Evolutionary conservation across 352 stramenopile genomes (phyloP), one percentile per base, ranked within the genome.

Genomic region (Phytophthora macrochlamydospora): DNA sequence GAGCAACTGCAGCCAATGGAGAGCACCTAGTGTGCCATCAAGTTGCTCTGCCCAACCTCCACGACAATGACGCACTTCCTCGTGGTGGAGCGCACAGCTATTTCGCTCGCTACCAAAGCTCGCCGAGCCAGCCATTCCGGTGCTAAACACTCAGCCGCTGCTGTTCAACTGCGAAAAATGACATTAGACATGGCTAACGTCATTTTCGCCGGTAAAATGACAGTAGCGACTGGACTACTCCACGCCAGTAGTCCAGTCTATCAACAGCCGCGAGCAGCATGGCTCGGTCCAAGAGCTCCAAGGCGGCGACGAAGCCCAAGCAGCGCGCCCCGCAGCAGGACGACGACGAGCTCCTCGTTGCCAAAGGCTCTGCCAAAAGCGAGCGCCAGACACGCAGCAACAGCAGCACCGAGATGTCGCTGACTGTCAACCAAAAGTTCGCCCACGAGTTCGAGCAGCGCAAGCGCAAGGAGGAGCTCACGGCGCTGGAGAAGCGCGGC

Each of bases 401-500:
- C 18, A 52, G 48, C 7, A 69, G 71, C 32, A 51, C 31, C 1
- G 58, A 76, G 2, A 67, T 79, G n/a, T 62, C 87, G 69, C 78
- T 95, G 9, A 78, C 78, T 37, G 83, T 96, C 54, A 96, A 96
- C 62, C 60, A 79, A 37, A 88, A 88, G 63, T 96, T 90, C 55
- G 88, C 88, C 13, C 81, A 83, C 60, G 65, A 75, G 38, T 94
- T 90, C 58, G 71, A 89, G 52, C 72, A 91, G 63, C 75, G 76
- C 37, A 95, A 95, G 75, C 85, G 84, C 63, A 86, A 93, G 67
- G 85, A 95, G 56, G 88, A 95, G 68, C 83, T 95, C 14, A 78
- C 71, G 12, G 63, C 70, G 2, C 67, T 94, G 46, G 73, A 79
- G 28, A 75, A 79, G 53, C 78, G 81, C 28, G 67, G 70, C 2